Percentiles rank a stretch among this genome's conserved stretches.
phyloP scores from a whole-genome alignment of 345 rosid genomes.

The Brassica napus region Da-Ae NC_063449.1:34135501-34136000 shows the following conservation, averaged over 20 bases:
- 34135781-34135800: background rate
- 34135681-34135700: background rate
- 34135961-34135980: background rate
- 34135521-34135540: background rate
- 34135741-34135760: no score
- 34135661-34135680: background rate
- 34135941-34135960: background rate
- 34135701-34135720: background rate
- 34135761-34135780: background rate
- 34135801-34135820: no score
- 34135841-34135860: no score
- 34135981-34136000: background rate
- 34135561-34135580: background rate
- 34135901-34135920: no score
- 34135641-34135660: no score
- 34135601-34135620: background rate
- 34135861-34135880: no score
- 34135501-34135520: background rate
- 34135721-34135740: no score
- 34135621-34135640: background rate
- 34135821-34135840: no score
- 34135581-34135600: background rate
- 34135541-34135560: no score
- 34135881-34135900: no score
- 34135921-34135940: no score